Percentiles rank a stretch among this genome's conserved stretches.
Conservation (phyloP, 345 rosid genomes). For the Citrus sinensis region DVS_A1.0 CM039165.1:36350001-36350500, state of each 20-base stretch:
- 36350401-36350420: slow-evolving; percentile 34
- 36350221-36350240: neutral
- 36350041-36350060: neutral
- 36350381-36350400: slow-evolving; percentile 15
- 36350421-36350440: slow-evolving; percentile 38
- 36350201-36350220: neutral
- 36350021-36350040: slow-evolving; percentile 33
- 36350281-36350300: neutral
- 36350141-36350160: neutral
- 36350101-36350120: neutral
- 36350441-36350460: slow-evolving; percentile 41
- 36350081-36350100: neutral
- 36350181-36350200: neutral
- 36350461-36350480: slow-evolving; percentile 42
- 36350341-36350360: slow-evolving; percentile 27
- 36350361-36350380: slow-evolving; percentile 23
- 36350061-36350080: neutral
- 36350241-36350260: neutral
- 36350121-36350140: neutral
- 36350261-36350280: neutral
- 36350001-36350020: slow-evolving; percentile 44
- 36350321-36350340: slow-evolving; percentile 40
- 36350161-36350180: neutral
- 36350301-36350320: slow-evolving; percentile 17
- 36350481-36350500: slow-evolving; percentile 38